These are phyloP conservation scores for Mycena leptocephala DNA, from an alignment of 768 basidiomycete genomes.

Conservation along the genomic window DNA sequence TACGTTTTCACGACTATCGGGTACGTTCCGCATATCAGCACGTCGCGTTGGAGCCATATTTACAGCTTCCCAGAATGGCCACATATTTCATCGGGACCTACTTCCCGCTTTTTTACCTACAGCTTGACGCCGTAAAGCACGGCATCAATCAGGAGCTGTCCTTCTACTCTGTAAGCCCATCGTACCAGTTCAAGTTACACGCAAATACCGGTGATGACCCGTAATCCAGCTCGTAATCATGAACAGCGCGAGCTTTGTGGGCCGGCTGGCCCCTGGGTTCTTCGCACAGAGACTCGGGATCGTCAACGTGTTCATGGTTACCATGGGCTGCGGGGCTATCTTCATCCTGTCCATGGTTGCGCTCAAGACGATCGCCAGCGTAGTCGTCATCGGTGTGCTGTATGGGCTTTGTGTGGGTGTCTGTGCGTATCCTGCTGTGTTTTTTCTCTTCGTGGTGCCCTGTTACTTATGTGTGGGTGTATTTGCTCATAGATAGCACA, in stretches of 20 bases:
- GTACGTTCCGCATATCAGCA: too few species aligned
- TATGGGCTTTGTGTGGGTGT: constrained; percentile 54
- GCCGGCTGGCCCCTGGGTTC: constrained; percentile 55
- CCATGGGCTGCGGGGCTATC: constrained; percentile 37
- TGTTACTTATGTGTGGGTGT: background rate
- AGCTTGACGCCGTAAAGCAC: constrained; percentile 50
- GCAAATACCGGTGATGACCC: background rate
- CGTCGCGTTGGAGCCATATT: too few species aligned
- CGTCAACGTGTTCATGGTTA: constrained; percentile 42
- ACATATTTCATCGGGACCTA: constrained; percentile 42
- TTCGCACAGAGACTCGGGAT: constrained; percentile 48
- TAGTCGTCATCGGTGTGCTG: constrained; percentile 44
- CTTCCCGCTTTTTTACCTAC: constrained; percentile 55
- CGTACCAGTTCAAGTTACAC: too few species aligned
- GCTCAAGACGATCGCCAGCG: constrained; percentile 34
- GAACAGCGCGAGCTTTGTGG: constrained; percentile 54
- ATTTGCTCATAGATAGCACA: background rate
- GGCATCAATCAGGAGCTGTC: constrained; percentile 47
- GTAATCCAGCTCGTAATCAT: constrained; percentile 50
- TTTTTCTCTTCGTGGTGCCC: constrained; percentile 24
- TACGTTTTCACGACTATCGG: constrained; percentile 40
- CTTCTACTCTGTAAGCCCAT: constrained; percentile 53
- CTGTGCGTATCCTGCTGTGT: constrained; percentile 42
- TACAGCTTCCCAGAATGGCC: constrained; percentile 8
- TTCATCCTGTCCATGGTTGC: constrained; percentile 54